phyloP scores from a whole-genome alignment of 2,329 filamentous ascomycete species.

The Colletotrichum sp. region DNA sequence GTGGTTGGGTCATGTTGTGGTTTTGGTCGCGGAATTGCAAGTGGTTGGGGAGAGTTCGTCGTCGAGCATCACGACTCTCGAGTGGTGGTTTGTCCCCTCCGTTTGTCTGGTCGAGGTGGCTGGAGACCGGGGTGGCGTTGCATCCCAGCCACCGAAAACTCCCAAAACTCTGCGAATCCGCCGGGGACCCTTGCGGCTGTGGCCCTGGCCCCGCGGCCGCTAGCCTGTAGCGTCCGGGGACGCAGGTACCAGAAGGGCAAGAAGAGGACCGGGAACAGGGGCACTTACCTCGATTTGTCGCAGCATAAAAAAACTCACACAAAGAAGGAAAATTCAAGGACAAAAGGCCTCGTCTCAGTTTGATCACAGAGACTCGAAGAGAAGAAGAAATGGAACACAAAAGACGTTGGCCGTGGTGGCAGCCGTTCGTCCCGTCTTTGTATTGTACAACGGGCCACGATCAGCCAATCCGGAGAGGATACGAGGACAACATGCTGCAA shows the following conservation, averaged over 20 bases:
- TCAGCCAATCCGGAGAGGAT: not conserved
- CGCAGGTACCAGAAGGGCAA: slow-evolving; percentile 11
- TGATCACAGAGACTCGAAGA: not conserved
- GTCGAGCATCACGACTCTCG: not conserved
- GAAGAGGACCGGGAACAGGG: not conserved
- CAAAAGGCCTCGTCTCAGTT: not conserved
- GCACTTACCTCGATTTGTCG: not conserved
- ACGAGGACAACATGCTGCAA: slow-evolving; percentile 4
- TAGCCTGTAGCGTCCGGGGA: slow-evolving; percentile 13
- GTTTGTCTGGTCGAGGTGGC: not conserved
- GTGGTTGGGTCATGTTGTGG: slow-evolving; percentile 5
- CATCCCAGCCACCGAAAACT: slow-evolving; percentile 17
- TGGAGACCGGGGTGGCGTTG: slow-evolving; percentile 12
- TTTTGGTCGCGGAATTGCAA: slow-evolving; percentile 10
- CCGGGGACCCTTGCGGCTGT: not conserved
- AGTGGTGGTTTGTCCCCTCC: not conserved
- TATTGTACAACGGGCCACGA: not conserved
- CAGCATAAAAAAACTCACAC: not conserved
- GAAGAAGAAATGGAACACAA: not conserved
- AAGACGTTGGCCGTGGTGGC: not conserved
- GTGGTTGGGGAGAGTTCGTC: slow-evolving; percentile 8
- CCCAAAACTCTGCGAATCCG: not conserved
- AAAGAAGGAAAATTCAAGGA: not conserved
- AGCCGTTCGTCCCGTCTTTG: slow-evolving; percentile 5
- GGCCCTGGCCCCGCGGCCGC: not conserved